phyloP scores from a whole-genome alignment of 306 rosid genomes.

The Castanospermum australe region DNA sequence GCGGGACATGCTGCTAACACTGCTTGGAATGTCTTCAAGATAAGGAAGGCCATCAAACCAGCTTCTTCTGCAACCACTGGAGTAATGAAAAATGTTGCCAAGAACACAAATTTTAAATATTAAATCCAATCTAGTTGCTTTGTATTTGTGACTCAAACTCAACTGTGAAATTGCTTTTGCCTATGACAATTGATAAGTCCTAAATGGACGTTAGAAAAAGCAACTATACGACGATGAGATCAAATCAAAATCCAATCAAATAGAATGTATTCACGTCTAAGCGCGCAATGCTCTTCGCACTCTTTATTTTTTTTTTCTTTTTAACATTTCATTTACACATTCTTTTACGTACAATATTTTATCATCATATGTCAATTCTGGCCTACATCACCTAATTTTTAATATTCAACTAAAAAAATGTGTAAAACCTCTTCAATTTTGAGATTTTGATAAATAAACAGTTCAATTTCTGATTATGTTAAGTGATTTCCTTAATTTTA shows the following conservation, averaged over 20 bases:
- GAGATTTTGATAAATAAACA: too few species aligned
- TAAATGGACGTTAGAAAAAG: background rate
- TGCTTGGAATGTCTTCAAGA: slow-evolving; percentile 86
- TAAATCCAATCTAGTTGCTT: slow-evolving; percentile 2
- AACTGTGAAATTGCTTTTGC: too few species aligned
- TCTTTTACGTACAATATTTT: background rate
- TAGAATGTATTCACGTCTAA: background rate
- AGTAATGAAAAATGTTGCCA: slow-evolving; percentile 55
- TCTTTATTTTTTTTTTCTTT: background rate
- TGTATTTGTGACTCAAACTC: background rate
- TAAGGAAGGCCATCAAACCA: slow-evolving; percentile 81
- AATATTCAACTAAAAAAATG: background rate
- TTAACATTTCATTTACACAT: background rate
- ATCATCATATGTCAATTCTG: background rate
- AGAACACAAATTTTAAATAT: slow-evolving; percentile 13
- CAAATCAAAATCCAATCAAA: background rate
- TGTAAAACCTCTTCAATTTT: too few species aligned
- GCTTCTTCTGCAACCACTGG: slow-evolving; percentile 67
- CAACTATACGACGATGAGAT: background rate
- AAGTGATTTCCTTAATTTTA: too few species aligned
- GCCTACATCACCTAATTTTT: background rate
- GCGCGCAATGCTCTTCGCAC: background rate
- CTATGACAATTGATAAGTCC: background rate
- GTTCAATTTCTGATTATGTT: too few species aligned
- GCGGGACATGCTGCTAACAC: slow-evolving; percentile 74